Evolutionary conservation across 1,284 basidiomycete genomes (phyloP), one percentile per base, ranked within the genome.

Genomic region (Kalmanozyma brasiliensis): DNA sequence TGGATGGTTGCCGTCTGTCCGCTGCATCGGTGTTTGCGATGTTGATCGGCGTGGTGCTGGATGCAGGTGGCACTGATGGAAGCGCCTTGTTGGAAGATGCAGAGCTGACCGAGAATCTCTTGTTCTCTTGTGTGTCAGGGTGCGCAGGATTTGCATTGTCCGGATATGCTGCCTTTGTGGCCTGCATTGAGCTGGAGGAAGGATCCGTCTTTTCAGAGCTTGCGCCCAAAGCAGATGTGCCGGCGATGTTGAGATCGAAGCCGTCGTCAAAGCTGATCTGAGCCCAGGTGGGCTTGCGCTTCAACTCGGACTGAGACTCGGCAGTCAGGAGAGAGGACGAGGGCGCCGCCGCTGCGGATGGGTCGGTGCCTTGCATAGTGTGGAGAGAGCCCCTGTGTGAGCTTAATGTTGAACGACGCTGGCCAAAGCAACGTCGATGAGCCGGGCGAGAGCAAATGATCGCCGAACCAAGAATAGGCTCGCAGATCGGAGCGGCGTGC

Each of bases 211-310:
- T 49, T 44, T 43, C 37, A 11, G 32, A 16, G 26, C 19, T 16
- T 29, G 42, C n/a, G 10, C 38, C 36, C 8, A 59, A 32, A 3
- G 43, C 5, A 10, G 64, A 55, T 8, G 42, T 67, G 8, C 33
- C 42, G 20, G 29, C 66, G 14, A 60, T 46, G 34, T 71, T 49
- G 46, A 71, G 68, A 35, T 71, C 59, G 49, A 71, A 71, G 23
- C 55, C 59, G 30, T 62, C 62, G 26, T 63, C 68, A 24, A 71
- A 71, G 48, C 47, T 59, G 68, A 71, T 59, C 20, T 60, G 56
- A 9, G 56, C 42, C 68, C 68, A 71, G n/a, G 68, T 52, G 16
- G 68, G 58, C 41, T 58, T 57, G 49, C 58, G 62, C n/a, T 62
- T 34, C 46, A 58, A 30, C 30, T 52, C 46, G 9, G 51, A 48